A percentile compares a stretch with the other conserved stretches of the same genome.
Conservation (phyloP, 371 early-diverging fungal species). For the Aphelidium insulamus region DNA sequence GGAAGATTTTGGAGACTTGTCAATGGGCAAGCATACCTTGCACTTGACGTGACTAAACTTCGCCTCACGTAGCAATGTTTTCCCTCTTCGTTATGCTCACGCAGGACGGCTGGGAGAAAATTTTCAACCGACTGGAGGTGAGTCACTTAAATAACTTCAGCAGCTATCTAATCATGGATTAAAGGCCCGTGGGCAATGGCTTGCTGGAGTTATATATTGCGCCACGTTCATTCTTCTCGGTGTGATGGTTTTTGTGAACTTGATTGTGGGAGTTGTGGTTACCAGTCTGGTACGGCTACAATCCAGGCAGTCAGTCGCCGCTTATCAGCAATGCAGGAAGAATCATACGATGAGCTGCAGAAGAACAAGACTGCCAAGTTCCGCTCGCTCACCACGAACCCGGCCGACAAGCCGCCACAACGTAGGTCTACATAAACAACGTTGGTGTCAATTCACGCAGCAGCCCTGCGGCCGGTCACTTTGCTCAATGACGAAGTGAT, state of each 20-base stretch:
- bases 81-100: constrained; percentile 11
- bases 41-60: no score
- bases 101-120: constrained; percentile 12
- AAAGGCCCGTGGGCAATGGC: constrained; percentile 9
- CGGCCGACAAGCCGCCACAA: background rate
- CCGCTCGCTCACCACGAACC: constrained; percentile 6
- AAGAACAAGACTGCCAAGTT: constrained; percentile 6
- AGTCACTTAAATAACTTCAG: no score
- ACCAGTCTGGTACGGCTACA: constrained; percentile 8
- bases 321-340: constrained; percentile 7
- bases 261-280: constrained; percentile 16
- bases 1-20: constrained; percentile 8
- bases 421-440: no score
- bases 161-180: background rate
- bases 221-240: constrained; percentile 11
- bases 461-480: background rate
- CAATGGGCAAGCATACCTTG: constrained; percentile 4
- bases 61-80: constrained; percentile 7
- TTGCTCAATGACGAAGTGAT: background rate
- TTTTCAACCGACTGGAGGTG: constrained; percentile 9
- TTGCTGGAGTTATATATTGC: constrained; percentile 11
- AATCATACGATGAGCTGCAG: constrained; percentile 7
- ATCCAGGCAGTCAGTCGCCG: background rate
- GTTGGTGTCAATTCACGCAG: no score
- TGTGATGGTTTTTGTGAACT: constrained; percentile 12